phyloP scores from a whole-genome alignment of 163 green algal species.

The Chlorella variabilis region DNA sequence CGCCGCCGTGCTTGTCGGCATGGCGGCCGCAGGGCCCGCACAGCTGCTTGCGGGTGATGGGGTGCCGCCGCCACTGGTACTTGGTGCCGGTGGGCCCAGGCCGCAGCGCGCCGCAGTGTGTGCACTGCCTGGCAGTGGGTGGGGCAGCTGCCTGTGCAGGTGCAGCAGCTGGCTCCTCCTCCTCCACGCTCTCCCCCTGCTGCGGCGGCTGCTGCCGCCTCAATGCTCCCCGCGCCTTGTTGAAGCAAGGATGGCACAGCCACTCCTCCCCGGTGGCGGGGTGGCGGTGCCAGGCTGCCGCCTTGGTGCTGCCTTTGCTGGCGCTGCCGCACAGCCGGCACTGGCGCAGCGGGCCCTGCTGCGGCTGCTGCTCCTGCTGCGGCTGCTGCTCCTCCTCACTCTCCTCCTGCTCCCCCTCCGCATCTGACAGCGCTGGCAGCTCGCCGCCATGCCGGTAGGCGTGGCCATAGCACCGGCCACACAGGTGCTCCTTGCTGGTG shows the following conservation, averaged over 20 bases:
- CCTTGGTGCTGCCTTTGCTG: neutral
- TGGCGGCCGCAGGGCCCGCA: neutral
- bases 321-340: slow-evolving; percentile 9
- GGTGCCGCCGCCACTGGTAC: neutral
- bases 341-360: neutral
- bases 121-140: slow-evolving; percentile 1
- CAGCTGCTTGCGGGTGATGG: neutral
- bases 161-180: neutral
- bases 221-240: neutral
- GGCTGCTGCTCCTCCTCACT: neutral
- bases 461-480: neutral
- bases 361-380: neutral
- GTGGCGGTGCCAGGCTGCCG: neutral
- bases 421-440: neutral
- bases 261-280: neutral
- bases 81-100: neutral
- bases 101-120: neutral
- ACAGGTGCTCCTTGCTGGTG: neutral
- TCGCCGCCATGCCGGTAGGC: neutral
- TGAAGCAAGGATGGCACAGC: neutral
- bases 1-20: neutral
- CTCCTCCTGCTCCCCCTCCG: neutral
- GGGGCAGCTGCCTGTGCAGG: neutral
- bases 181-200: too few species aligned
- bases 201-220: neutral